Evolutionary conservation across 257 asterid genomes (phyloP).

Genomic region (Nicotiana benthamiana): DNA sequence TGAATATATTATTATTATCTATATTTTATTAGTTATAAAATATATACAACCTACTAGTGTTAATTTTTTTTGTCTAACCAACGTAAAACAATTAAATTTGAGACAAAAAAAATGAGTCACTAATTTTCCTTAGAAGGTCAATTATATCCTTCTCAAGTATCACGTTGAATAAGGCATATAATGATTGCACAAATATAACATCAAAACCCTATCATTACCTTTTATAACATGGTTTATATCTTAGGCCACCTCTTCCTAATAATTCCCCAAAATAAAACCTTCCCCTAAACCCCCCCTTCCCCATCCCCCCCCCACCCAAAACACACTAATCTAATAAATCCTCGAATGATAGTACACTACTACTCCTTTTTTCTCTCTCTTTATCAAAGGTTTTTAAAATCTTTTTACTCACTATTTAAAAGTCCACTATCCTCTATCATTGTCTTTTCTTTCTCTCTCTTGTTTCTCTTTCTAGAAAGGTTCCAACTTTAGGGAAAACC

Average conservation of each 20-base stretch:
- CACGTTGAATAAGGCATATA: conserved; percentile 4
- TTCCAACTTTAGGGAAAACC: conserved; percentile 1
- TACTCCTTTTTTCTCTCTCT: background rate
- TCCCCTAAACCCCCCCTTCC: background rate
- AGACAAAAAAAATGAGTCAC: background rate
- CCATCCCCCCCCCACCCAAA: background rate
- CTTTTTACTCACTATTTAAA: background rate
- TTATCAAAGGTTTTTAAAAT: background rate
- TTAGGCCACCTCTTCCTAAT: conserved; percentile 28
- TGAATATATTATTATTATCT: no score
- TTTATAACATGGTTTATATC: conserved; percentile 28
- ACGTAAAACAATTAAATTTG: background rate
- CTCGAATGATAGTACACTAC: background rate
- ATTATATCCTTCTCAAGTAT: background rate
- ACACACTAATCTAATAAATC: conserved; percentile 10
- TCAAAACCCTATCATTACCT: conserved; percentile 41
- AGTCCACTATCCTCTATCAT: conserved; percentile 10
- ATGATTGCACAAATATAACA: conserved; percentile 38
- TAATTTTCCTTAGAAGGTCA: background rate
- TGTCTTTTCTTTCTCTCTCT: conserved; percentile 3
- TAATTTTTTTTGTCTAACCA: background rate
- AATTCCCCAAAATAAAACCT: background rate
- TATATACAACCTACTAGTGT: background rate
- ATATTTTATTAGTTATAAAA: no score
- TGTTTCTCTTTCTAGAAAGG: conserved; percentile 2